Conservation (phyloP, 495 filamentous ascomycete genomes). For the Xylaria acuta region DNA sequence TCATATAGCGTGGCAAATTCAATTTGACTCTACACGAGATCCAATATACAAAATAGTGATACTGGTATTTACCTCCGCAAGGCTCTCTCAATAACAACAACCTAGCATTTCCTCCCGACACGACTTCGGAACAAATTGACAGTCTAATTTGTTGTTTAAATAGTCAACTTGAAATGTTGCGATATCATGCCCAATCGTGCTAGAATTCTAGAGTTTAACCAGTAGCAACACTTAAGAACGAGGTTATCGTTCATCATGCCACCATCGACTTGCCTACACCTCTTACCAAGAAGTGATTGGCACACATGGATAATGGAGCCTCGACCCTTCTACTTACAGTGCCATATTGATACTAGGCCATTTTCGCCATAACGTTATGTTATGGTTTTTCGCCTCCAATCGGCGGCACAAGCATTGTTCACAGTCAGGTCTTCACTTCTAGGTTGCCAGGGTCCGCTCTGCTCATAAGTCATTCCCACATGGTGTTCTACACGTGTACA, state of each 20-base stretch:
- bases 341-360: background rate
- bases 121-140: background rate
- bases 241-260: conserved; percentile 8
- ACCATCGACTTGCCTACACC: background rate
- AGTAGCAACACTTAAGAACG: background rate
- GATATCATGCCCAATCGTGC: background rate
- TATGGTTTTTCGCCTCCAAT: background rate
- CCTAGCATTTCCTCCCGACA: background rate
- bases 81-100: background rate
- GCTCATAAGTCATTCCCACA: background rate
- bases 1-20: conserved; percentile 18
- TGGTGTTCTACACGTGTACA: no score
- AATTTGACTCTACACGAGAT: conserved; percentile 6
- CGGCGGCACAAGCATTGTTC: background rate
- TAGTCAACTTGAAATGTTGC: no score
- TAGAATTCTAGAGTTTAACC: background rate
- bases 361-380: background rate
- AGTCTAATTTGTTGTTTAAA: background rate
- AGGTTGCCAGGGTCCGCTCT: background rate
- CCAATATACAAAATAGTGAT: background rate
- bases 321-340: background rate
- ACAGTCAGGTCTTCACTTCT: background rate
- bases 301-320: conserved; percentile 3
- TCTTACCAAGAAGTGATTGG: conserved; percentile 7
- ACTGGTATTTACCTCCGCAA: background rate